Conservation (phyloP, 2,329 filamentous ascomycete species). For the Pseudogymnoascus sp. region DNA sequence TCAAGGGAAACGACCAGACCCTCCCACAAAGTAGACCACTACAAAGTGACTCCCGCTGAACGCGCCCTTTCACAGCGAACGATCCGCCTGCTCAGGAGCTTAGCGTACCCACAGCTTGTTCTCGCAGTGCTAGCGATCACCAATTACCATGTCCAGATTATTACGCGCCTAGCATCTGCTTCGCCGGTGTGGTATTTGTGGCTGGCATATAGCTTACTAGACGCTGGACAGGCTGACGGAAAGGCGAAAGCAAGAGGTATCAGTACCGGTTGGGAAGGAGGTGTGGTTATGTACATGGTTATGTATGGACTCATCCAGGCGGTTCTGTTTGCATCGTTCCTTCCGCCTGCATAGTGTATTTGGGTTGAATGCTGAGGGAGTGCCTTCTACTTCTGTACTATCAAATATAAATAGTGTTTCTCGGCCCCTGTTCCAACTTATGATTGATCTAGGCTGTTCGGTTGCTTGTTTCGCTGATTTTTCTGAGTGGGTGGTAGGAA, state of each 20-base stretch:
- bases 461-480: neutral
- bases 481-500: neutral
- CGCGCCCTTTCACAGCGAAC: neutral
- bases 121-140: constrained; percentile 66
- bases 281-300: constrained; percentile 51
- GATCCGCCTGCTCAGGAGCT: constrained; percentile 24
- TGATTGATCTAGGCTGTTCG: neutral
- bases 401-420: neutral
- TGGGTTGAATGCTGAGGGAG: neutral
- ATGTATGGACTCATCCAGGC: constrained; percentile 80
- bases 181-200: constrained; percentile 88
- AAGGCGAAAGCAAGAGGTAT: constrained; percentile 21
- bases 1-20: constrained; percentile 12
- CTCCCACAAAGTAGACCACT: constrained; percentile 11
- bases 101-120: constrained; percentile 66
- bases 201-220: constrained; percentile 46
- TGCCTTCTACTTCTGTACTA: neutral
- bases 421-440: neutral
- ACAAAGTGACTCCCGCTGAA: constrained; percentile 6
- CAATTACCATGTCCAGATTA: constrained; percentile 88
- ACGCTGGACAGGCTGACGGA: constrained; percentile 17
- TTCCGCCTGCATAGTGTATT: constrained; percentile 67
- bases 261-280: constrained; percentile 16
- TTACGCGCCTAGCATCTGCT: constrained; percentile 79
- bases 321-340: constrained; percentile 77